Conservation (phyloP, 108 stramenopile genomes). For the Nannochloropsis salina region DNA sequence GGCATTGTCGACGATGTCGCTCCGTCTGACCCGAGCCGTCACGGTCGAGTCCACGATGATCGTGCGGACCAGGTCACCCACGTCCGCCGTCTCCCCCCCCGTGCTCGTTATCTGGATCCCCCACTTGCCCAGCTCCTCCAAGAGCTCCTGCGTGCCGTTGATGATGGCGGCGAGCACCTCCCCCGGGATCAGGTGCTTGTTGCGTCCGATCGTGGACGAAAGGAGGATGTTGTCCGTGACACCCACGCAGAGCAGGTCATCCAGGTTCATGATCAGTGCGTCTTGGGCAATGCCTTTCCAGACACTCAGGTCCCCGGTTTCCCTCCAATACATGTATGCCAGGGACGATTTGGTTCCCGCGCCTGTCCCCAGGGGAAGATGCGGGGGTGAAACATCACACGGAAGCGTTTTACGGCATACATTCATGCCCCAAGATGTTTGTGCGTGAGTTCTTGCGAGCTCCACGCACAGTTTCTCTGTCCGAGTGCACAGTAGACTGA, state of each 20-base stretch:
- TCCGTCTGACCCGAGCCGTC: constrained; percentile 19
- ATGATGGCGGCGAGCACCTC: constrained; percentile 36
- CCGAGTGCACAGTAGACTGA: too few relatives aligned
- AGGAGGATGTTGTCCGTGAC: constrained; percentile 32
- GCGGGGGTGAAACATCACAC: not conserved
- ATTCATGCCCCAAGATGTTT: too few relatives aligned
- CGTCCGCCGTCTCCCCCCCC: constrained; percentile 38
- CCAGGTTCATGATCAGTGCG: constrained; percentile 36
- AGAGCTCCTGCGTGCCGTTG: constrained; percentile 31
- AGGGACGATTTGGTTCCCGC: constrained; percentile 35
- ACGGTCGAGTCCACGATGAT: constrained; percentile 38
- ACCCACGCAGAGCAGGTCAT: constrained; percentile 26
- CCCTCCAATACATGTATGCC: constrained; percentile 38
- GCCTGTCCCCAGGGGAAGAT: not conserved
- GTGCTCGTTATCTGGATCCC: constrained; percentile 27
- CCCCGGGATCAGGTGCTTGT: constrained; percentile 34
- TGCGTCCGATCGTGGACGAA: constrained; percentile 34
- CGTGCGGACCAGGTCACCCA: constrained; percentile 35
- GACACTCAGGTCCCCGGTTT: constrained; percentile 32
- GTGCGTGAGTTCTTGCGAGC: too few relatives aligned
- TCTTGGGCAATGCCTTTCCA: constrained; percentile 42
- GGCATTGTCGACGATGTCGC: constrained; percentile 31
- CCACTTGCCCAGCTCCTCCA: constrained; percentile 22
- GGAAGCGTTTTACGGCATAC: too few relatives aligned
- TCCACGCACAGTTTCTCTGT: too few relatives aligned